These are phyloP conservation scores for Cryphonectria radicalis DNA, from an alignment of 2,329 filamentous ascomycete genomes.

Conservation along the genomic window DNA sequence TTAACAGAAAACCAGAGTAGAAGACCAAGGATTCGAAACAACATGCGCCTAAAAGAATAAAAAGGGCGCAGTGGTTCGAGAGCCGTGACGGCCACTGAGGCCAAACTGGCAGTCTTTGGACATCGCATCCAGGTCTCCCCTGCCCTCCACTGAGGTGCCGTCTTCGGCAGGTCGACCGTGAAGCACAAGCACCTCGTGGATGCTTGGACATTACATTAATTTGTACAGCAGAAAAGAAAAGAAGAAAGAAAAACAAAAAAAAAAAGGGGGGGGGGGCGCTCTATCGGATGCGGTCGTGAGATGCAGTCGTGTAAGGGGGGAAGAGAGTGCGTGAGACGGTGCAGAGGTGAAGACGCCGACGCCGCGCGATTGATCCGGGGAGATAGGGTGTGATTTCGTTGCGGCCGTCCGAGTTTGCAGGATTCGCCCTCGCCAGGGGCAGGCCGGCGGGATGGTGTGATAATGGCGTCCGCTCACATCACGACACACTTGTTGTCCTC, in stretches of 20 bases:
- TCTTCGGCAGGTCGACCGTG: slow-evolving; percentile 6
- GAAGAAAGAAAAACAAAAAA: neutral
- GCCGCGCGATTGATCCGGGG: neutral
- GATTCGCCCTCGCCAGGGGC: neutral
- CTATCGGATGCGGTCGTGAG: slow-evolving; percentile 19
- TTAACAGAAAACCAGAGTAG: neutral
- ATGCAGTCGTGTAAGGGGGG: neutral
- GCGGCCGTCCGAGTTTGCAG: neutral
- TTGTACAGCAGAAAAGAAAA: neutral
- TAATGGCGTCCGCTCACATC: slow-evolving; percentile 50
- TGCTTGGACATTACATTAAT: slow-evolving; percentile 1
- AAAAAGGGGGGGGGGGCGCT: neutral
- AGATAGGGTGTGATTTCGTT: neutral
- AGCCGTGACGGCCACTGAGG: neutral
- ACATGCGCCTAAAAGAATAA: neutral
- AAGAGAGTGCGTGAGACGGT: neutral
- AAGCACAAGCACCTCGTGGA: slow-evolving; percentile 9
- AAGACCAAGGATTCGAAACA: neutral
- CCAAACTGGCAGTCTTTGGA: neutral
- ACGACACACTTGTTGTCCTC: slow-evolving; percentile 64
- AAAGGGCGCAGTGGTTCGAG: neutral
- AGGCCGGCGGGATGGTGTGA: neutral
- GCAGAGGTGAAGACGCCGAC: neutral
- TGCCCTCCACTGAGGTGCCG: neutral
- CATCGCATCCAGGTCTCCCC: neutral